These are phyloP conservation scores for Aspergillus transmontanensis DNA, from an alignment of 2,329 filamentous ascomycete genomes.

Conservation along the genomic window DNA sequence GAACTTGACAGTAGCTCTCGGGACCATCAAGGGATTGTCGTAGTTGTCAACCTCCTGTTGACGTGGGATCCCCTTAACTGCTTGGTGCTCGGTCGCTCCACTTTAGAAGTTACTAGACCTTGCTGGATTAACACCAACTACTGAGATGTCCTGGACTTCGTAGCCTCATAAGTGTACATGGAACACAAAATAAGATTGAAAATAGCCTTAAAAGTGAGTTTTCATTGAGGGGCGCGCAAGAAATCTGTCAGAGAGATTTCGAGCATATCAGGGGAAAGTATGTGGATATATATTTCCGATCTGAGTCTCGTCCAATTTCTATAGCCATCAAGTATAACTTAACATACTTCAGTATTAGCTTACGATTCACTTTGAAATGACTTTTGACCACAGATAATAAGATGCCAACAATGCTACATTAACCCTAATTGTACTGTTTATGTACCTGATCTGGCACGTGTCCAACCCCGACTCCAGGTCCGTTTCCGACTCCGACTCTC, in stretches of 20 bases:
- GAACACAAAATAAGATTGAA: not conserved
- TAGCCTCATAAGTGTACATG: not conserved
- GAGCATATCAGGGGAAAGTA: not conserved
- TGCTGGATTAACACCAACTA: not conserved
- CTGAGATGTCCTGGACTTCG: not conserved
- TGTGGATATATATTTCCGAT: not conserved
- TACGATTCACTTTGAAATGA: not conserved
- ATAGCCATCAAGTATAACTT: not conserved
- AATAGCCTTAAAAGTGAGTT: too few relatives aligned
- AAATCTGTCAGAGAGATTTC: not conserved
- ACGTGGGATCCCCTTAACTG: not conserved
- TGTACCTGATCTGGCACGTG: not conserved
- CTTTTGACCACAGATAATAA: too few relatives aligned
- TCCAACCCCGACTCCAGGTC: not conserved
- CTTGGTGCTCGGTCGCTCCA: not conserved
- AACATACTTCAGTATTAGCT: not conserved
- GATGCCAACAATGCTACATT: not conserved
- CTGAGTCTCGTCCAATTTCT: not conserved
- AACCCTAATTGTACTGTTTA: not conserved
- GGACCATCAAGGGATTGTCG: not conserved
- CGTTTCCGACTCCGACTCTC: not conserved
- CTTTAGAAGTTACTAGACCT: not conserved
- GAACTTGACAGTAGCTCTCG: not conserved
- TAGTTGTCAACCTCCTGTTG: not conserved
- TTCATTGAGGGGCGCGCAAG: too few relatives aligned